These are phyloP conservation scores for Alternaria longipes DNA, from an alignment of 2,329 filamentous ascomycete genomes.

Conservation along the genomic window DNA sequence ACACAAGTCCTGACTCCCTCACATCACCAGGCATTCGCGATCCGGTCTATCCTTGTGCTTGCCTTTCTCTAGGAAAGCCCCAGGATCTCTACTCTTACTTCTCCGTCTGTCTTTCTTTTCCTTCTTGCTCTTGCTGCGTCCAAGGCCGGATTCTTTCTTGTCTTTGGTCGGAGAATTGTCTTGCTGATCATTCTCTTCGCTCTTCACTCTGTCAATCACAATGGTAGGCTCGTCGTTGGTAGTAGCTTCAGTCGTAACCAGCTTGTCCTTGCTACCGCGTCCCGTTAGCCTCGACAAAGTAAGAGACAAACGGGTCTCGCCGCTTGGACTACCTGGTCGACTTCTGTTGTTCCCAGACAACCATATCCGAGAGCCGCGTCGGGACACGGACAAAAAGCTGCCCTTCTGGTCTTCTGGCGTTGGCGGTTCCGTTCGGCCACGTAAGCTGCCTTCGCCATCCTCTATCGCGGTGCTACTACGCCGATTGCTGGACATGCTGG, in stretches of 20 bases:
- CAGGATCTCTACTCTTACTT: slow-evolving; percentile 53
- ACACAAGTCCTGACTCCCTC: slow-evolving; percentile 22
- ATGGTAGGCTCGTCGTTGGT: slow-evolving; percentile 40
- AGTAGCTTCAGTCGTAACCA: slow-evolving; percentile 35
- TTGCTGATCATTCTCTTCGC: slow-evolving; percentile 24
- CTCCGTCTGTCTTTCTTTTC: slow-evolving; percentile 47
- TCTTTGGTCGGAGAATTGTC: slow-evolving; percentile 30
- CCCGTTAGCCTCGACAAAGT: slow-evolving; percentile 53
- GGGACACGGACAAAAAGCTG: slow-evolving; percentile 44
- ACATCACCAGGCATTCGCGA: slow-evolving; percentile 58
- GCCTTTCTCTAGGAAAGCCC: slow-evolving; percentile 41
- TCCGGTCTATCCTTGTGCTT: slow-evolving; percentile 49
- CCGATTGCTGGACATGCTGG: slow-evolving; percentile 49
- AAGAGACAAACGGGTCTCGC: slow-evolving; percentile 54
- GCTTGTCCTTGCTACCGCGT: slow-evolving; percentile 55
- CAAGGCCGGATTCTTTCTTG: slow-evolving; percentile 32
- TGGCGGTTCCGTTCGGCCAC: slow-evolving; percentile 47
- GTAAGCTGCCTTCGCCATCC: slow-evolving; percentile 46
- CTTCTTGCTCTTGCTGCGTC: slow-evolving; percentile 43
- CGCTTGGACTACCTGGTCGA: slow-evolving; percentile 54
- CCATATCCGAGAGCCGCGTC: slow-evolving; percentile 46
- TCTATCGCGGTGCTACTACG: slow-evolving; percentile 55
- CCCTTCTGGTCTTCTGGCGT: slow-evolving; percentile 57
- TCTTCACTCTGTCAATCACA: slow-evolving; percentile 34
- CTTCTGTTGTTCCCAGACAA: slow-evolving; percentile 48